Base-by-base conservation (phyloP, 495 filamentous ascomycete species). In the Hypoxylon intermedium region DNA sequence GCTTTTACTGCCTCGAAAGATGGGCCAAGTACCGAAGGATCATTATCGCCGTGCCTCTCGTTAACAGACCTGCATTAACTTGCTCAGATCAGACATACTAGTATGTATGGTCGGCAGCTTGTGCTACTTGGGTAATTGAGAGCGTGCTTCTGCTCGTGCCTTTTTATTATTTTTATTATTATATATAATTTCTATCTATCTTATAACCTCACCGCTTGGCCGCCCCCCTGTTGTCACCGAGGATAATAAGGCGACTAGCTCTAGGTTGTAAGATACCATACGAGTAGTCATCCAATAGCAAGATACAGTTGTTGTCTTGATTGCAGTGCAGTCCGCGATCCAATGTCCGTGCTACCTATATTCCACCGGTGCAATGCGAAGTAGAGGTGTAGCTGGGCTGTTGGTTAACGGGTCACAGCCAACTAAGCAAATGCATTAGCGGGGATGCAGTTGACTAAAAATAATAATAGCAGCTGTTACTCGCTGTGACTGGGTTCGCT, bases 171-270 rank as follows among this genome's bases (percentile, higher is more conserved):
- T 16, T 7, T 7, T 54, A 20, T 15, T 23, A 46, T 34, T 9
- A 37, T 24, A 20, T 23, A 46, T 34, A 15, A 37, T 24, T 33
- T 19, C 36, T 15, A 5, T 3, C n/a, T 62, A 49, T 34, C n/a
- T 63, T 30, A 23, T 42, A 42, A 44, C 53, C 45, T 53, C 36
- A 49, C 46, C 59, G 52, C 53, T 63, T 57, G 53, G 47, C 41
- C 9, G 36, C 9, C 23, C 24, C 40, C 20, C 36, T 6, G 36
- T 38, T 16, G 15, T 33, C 24, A 51, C 45, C 38, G 37, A 52
- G 47, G 36, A 41, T 30, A 51, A 45, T 57, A 45, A 38, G 33
- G 46, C 31, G 37, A 44, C 44, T 18, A 13, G 33, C 37, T 19
- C 33, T 16, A 31, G 16, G 40, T 20, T 33, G 5, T 6, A 7